Evolutionary conservation across 305 asterid species (phyloP).

Genomic region (Fraxinus ornus): DNA sequence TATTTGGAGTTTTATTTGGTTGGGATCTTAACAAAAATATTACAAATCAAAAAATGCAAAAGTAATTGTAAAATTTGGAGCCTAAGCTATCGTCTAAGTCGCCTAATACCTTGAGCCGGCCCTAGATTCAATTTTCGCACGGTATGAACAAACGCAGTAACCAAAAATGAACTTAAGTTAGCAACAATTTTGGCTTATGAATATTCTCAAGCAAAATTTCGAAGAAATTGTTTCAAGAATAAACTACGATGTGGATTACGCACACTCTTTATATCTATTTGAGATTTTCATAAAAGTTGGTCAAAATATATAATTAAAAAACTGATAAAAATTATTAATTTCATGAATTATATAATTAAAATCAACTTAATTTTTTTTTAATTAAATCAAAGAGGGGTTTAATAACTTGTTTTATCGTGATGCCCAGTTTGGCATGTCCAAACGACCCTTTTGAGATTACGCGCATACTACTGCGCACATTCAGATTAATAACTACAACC

Average conservation of each 20-base stretch:
- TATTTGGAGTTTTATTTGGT: too few species aligned
- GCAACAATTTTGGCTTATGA: neutral
- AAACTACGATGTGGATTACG: neutral
- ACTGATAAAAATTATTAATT: too few species aligned
- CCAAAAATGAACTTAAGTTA: neutral
- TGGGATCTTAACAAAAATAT: neutral
- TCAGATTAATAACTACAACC: neutral
- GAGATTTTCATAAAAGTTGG: too few species aligned
- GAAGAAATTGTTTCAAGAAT: neutral
- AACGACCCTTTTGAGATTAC: neutral
- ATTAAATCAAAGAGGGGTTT: neutral
- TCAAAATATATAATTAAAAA: too few species aligned
- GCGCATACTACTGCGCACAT: neutral
- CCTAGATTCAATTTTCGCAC: too few species aligned
- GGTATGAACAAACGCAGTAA: neutral
- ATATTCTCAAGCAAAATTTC: neutral
- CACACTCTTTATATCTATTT: neutral
- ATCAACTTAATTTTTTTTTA: neutral
- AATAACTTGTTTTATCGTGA: neutral
- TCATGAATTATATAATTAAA: neutral
- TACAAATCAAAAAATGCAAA: neutral
- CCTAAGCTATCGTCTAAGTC: neutral
- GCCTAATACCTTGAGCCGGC: neutral
- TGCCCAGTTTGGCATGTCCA: neutral
- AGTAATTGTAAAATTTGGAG: too few species aligned